Evolutionary conservation across 805 yeast species (phyloP).

Genomic region (Wickerhamomyces tratensis): DNA sequence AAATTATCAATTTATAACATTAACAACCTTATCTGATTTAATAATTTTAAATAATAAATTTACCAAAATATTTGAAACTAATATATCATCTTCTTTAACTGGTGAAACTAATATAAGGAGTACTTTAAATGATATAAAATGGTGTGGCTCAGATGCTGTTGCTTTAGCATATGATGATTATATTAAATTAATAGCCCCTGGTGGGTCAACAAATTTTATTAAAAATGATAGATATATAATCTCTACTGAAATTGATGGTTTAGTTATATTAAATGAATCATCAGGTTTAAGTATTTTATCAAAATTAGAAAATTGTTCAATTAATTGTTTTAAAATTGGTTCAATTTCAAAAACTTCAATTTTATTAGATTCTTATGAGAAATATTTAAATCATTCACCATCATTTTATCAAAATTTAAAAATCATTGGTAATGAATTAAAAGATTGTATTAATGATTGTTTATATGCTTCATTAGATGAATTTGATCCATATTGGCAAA

Average conservation of each 20-base stretch:
- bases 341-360: conserved; percentile 79
- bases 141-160: conserved; percentile 87
- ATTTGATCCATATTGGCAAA: conserved; percentile 72
- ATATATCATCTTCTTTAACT: neutral
- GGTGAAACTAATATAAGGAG: conserved; percentile 2
- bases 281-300: conserved; percentile 47
- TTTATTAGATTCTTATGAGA: conserved; percentile 66
- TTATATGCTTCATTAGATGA: conserved; percentile 71
- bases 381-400: conserved; percentile 59
- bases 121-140: conserved; percentile 39
- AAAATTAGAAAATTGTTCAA: conserved; percentile 47
- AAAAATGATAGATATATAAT: conserved; percentile 32
- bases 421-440: conserved; percentile 37
- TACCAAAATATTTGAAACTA: neutral
- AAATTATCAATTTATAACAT: conserved; percentile 44
- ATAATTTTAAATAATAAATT: conserved; percentile 38
- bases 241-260: conserved; percentile 56
- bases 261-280: conserved; percentile 50
- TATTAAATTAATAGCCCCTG: conserved; percentile 62
- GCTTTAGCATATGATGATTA: conserved; percentile 53
- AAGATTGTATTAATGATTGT: conserved; percentile 60
- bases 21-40: conserved; percentile 29
- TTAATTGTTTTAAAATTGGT: conserved; percentile 69
- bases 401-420: conserved; percentile 72
- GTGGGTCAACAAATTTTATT: conserved; percentile 43